Evolutionary conservation across 768 basidiomycete species (phyloP), one percentile per base, ranked within the genome.

Genomic region (Podaxis sp.): DNA sequence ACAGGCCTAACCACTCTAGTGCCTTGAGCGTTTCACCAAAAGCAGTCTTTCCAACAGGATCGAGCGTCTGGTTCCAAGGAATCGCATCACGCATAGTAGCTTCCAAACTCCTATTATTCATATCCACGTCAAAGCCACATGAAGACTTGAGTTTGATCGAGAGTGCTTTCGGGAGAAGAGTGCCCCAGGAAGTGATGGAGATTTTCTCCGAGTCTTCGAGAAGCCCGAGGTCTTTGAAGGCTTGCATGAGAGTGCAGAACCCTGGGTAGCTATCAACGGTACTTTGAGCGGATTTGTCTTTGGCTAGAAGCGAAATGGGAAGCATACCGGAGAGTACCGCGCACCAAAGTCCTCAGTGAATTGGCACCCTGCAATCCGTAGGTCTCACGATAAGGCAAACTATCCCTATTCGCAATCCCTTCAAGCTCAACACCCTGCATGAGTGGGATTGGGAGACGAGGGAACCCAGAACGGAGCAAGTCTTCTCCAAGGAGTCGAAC

Each of bases 341-440:
- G 81, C 66, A 97, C 72, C 53, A 95, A 74, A 0, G 92, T 89
- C 53, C 82, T 77, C 59, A 90, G 65, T 5, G 69, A 70, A 0
- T 75, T 67, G 4, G 62, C 14, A 21, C 23, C 44, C 66, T 54
- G 1, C 76, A 93, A 75, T 0, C 78, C 76, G 71, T 97, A 97
- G 2, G 82, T 80, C 4, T 78, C 72, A 0, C 79, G 79, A 67
- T 98, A 97, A 0, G 79, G 73, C 5, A 95, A 67, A 64, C 90
- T 92, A 68, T 95, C 82, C 28, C 94, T 77, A 70, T 98, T 98
- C 21, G 95, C 86, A 1, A 96, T 72, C 0, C 95, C 95, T 67
- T 98, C 94, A 14, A 96, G 73, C 50, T 74, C 76, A 46, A 92
- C 77, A 2, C 83, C 36, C 13, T 50, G 9, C 53, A 54, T 80